Base-by-base conservation (phyloP, 2,329 filamentous ascomycete genomes). In the Fusarium foetens region DNA sequence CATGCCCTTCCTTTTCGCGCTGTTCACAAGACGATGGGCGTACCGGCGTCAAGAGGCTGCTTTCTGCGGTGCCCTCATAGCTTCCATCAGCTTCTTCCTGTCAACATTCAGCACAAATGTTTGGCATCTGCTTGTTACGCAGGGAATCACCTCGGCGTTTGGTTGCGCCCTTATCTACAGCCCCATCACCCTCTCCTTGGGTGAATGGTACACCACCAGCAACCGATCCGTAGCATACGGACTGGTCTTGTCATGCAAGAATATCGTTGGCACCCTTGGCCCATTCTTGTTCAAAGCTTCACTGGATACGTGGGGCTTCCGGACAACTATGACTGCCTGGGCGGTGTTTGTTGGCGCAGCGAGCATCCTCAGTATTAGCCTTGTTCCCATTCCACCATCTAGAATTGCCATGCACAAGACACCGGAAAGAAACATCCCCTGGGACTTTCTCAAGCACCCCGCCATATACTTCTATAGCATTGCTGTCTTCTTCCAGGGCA, bases 1-100 rank as follows among this genome's bases (percentile, higher is more conserved):
- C 4, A 58, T 58, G 55, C 55, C 55, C 21, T 58, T 58, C 23
- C 55, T 58, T 5, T 58, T 58, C 43, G 55, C 55, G 3, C 10
- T 58, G 8, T 58, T 58, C 55, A 58, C 55, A 9, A 58, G 45
- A 17, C 35, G 55, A 8, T 58, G 55, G 55, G 55, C 60, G 13
- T 46, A 63, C 17, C 31, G 41, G 8, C 54, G 54, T 4, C 39
- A 49, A 8, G 41, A 58, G 23, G 54, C 54, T 8, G 54, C 54
- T 13, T 46, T 58, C 14, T 58, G 54, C 21, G 54, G 54, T 49
- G 54, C 54, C 10, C 14, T 58, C 3, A 58, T 58, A 3, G 54
- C 54, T 3, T 58, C 54, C 13, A 17, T 48, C 23, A 58, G 54
- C 19, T 49, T 58, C 23, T 58, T 58, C 17, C 23, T 58, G 3